Evolutionary conservation across 2,329 filamentous ascomycete genomes (phyloP), one percentile per base, ranked within the genome.

Genomic region (Aspergillus fischeri): DNA sequence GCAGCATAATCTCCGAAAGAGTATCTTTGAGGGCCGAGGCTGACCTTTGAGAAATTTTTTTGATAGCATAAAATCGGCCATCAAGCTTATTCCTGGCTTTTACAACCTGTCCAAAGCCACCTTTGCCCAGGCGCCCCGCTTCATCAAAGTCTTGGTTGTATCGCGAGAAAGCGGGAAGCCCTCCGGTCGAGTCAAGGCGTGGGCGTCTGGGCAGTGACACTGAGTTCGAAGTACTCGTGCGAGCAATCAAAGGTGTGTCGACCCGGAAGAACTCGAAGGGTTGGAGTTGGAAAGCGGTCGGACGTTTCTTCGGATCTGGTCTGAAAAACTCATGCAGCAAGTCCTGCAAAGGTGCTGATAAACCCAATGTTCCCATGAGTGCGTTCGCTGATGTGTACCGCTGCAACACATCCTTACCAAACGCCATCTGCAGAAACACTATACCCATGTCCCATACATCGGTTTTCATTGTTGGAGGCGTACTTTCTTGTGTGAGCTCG

Each of bases 371-470:
- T 11, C 88, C 86, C 70, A 91, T 86, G 52, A 96, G 75, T 45
- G 86, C 84, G 56, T 83, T 84, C 1, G 93, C 92, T 0, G 91
- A 95, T 17, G 87, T 86, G 72, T 94, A 93, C 57, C 87, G 89
- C 58, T 88, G 82, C 20, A 89, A 80, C 6, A 91, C 84, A 63
- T 91, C 86, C 35, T 91, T 80, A 2, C 94, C 94, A 71, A 97
- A 93, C 3, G 94, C 83, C 91, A 97, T 97, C 71, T 99, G 93
- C 42, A 96, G 75, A 65, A 97, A 90, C 4, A 97, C 84, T 29
- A 97, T 85, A 4, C 94, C 94, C 66, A 99, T 86, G 63, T 97
- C 90, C 94, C 94, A 99, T 8, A 97, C 85, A 71, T 97, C 94
- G 0, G 91, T 91, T 72, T 96, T 96, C 66, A 75, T 88, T 80